Conservation (phyloP, 2,329 filamentous ascomycete genomes). For the Fusarium citri region DNA sequence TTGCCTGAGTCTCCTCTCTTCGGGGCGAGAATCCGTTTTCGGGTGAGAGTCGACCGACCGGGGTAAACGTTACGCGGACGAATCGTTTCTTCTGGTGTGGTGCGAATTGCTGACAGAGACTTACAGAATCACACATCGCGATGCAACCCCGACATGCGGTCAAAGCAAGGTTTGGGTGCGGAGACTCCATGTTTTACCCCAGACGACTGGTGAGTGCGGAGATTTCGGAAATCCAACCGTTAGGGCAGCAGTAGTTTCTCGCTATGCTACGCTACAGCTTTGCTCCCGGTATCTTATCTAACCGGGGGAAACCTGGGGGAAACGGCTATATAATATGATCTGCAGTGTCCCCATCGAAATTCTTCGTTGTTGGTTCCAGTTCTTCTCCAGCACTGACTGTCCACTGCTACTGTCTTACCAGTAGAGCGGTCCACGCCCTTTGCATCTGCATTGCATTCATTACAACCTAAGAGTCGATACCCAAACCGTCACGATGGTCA, state of each 20-base stretch:
- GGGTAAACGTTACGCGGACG: slow-evolving; percentile 1
- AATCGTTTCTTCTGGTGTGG: slow-evolving; percentile 5
- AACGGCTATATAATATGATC: slow-evolving; percentile 31
- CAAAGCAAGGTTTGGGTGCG: slow-evolving; percentile 14
- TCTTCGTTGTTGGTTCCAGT: neutral
- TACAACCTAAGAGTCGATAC: neutral
- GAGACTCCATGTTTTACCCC: slow-evolving; percentile 31
- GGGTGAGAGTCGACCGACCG: slow-evolving; percentile 11
- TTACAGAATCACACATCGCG: slow-evolving; percentile 11
- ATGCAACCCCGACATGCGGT: slow-evolving; percentile 18
- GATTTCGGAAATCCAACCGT: slow-evolving; percentile 22
- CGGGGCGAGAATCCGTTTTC: slow-evolving; percentile 23
- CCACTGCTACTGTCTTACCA: neutral
- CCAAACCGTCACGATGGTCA: slow-evolving; percentile 31
- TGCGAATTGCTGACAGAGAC: slow-evolving; percentile 6
- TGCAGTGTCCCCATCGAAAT: slow-evolving; percentile 14
- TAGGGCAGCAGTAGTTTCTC: neutral
- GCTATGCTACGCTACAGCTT: neutral
- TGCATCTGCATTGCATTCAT: slow-evolving; percentile 1
- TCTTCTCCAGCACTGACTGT: neutral
- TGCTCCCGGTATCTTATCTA: slow-evolving; percentile 11
- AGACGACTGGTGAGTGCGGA: slow-evolving; percentile 25
- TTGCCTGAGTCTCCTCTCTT: slow-evolving; percentile 13
- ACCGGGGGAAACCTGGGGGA: neutral
- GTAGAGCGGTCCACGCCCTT: neutral